Evolutionary conservation across 768 basidiomycete genomes (phyloP), one percentile per base, ranked within the genome.

Genomic region (Galerina sulciceps): DNA sequence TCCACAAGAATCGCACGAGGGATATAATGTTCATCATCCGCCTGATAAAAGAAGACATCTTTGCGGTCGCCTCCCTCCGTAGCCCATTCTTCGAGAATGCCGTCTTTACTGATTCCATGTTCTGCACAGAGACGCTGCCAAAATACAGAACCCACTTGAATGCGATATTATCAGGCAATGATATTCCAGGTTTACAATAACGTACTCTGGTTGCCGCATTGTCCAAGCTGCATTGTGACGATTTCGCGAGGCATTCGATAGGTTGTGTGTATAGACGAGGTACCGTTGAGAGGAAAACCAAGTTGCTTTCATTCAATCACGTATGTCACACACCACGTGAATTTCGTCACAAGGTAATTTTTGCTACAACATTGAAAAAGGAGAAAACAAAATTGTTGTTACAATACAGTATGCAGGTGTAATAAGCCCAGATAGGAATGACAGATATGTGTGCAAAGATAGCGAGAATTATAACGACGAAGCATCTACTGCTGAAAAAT

Each of bases 11-110:
- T 96, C 4, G 97, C 94, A 52, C 97, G 85, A 1, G 97, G 97
- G 59, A 99, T 96, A 74, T 99, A 99, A 68, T 97, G 96, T 72
- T 99, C 97, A 69, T 99, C 97, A 72, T 99, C 97, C n/a, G 97
- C 97, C 73, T 99, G 96, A 72, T 99, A 99, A 79, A 99, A 99
- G 77, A 99, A 99, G 23, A 97, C 96, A 76, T 99, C 97, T 71
- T 99, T 99, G 66, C 97, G 83, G 75, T 99, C 97, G 9, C 93
- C 93, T 17, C 92, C 93, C 66, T 96, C 94, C 1, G 90, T 92
- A 6, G 96, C 95, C 92, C 94, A 96, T 61, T 99, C 96, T 73
- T 99, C 96, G 46, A 99, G 86, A 58, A 94, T 93, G 26, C 97
- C 97, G 65, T 96, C 91, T 57, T 91, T 90, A 72, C 85, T 95